Evolutionary conservation across 345 rosid species (phyloP).

Genomic region (Hibiscus tridactylites): DNA sequence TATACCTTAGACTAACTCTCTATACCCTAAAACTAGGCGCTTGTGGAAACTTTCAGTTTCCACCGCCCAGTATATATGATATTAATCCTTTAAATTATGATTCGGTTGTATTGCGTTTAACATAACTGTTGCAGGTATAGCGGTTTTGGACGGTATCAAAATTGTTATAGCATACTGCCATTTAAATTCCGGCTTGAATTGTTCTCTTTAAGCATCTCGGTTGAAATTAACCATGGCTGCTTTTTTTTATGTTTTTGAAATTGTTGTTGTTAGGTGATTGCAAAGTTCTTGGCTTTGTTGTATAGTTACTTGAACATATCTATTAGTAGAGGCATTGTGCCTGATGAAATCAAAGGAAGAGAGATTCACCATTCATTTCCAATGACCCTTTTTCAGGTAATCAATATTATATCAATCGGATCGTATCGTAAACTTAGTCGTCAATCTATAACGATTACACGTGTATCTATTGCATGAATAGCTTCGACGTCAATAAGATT

Average conservation of each 20-base stretch:
- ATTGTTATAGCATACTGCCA: too few relatives aligned
- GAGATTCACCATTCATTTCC: conserved; percentile 90
- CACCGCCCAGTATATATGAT: too few relatives aligned
- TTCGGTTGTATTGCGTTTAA: too few relatives aligned
- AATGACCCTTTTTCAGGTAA: conserved; percentile 84
- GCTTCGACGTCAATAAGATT: background rate
- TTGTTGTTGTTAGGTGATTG: conserved; percentile 54
- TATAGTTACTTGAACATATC: conserved; percentile 87
- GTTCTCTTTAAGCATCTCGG: too few relatives aligned
- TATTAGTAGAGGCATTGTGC: conserved; percentile 54
- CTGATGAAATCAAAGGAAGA: conserved; percentile 85
- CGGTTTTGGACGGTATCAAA: too few relatives aligned
- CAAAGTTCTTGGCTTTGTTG: conserved; percentile 84
- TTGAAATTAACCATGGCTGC: background rate
- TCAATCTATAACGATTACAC: background rate
- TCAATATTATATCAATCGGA: background rate
- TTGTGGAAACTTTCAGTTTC: too few relatives aligned
- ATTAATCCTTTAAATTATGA: too few relatives aligned
- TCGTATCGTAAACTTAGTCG: background rate
- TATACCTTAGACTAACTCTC: too few relatives aligned
- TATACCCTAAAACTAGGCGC: too few relatives aligned
- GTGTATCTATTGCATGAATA: background rate
- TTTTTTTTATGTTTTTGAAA: too few relatives aligned
- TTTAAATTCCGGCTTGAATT: too few relatives aligned
- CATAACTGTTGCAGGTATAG: too few relatives aligned